phyloP scores from a whole-genome alignment of 768 basidiomycete species.

The Amanita exitialis region DNA sequence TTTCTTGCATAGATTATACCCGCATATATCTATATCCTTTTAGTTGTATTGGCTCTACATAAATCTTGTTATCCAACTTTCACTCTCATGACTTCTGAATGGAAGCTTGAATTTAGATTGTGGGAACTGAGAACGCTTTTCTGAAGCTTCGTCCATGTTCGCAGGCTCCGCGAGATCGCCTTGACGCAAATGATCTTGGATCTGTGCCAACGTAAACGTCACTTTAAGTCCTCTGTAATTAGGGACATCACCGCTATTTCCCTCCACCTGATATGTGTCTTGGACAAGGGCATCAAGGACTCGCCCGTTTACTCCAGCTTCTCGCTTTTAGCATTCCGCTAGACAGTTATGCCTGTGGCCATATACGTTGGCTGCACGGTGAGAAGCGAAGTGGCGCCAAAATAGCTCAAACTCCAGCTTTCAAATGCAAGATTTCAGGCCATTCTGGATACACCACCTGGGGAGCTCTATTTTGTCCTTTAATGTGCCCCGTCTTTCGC shows the following conservation, averaged over 20 bases:
- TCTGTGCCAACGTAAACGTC: slow-evolving; percentile 4
- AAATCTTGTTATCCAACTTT: slow-evolving; percentile 9
- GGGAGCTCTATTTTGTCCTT: not conserved
- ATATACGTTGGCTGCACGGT: not conserved
- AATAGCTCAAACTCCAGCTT: slow-evolving; percentile 1
- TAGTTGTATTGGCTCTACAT: slow-evolving; percentile 1
- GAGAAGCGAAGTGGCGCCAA: not conserved
- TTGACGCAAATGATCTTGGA: not conserved
- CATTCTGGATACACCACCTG: not conserved
- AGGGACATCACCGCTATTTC: not conserved
- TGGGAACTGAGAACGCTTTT: slow-evolving; percentile 10
- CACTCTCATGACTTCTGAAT: not conserved
- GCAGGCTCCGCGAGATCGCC: not conserved
- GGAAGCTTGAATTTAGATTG: slow-evolving; percentile 17
- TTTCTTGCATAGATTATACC: slow-evolving; percentile 8
- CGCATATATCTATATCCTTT: slow-evolving; percentile 1
- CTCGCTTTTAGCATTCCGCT: slow-evolving; percentile 1
- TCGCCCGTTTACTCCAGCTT: not conserved
- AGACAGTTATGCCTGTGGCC: not conserved
- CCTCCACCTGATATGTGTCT: not conserved
- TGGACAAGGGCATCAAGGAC: not conserved
- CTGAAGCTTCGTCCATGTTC: slow-evolving; percentile 13
- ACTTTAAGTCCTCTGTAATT: not conserved
- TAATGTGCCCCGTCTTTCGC: not conserved
- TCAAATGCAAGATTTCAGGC: not conserved